Evolutionary conservation across 108 stramenopile species (phyloP), one percentile per base, ranked within the genome.

Genomic region (Pseudonitzschia delicatissima): DNA sequence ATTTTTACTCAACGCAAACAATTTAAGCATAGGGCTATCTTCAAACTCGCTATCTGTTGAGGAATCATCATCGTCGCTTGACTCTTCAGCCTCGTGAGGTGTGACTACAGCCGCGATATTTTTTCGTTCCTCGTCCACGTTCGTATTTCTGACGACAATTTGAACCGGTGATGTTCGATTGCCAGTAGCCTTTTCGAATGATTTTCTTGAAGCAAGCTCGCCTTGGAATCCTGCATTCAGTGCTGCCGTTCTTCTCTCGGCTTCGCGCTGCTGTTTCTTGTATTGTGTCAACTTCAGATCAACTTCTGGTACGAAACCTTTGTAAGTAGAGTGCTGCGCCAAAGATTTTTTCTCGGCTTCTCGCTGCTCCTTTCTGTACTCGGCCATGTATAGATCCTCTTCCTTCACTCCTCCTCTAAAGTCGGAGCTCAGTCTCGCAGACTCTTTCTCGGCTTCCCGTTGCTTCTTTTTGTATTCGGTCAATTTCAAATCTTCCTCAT

Each of bases 351-450:
- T 67, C 39, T 53, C 53, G 13, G 44, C 47, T 31, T 67, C 53
- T 21, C 66, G 33, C 29, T 67, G 53, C 39, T 67, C 25, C 36
- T 39, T 67, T 26, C 40, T 67, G 23, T 57, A 4, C 17, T 53
- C 66, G 0, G 66, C 35, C 18, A 67, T 9, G 20, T 67, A 57
- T 7, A 34, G 26, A 39, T 67, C 66, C 7, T 35, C 39, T 27
- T 67, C 66, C 23, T 55, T 67, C 3, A 67, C 53, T 23, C 66
- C 66, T 6, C 66, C 66, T n/a, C 57, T 33, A 32, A 51, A 55
- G 9, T 18, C 37, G 13, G 53, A 29, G 34, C 57, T 36, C 4
- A 12, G 20, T n/a, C 20, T 33, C 2, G 66, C 52, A 11, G 53
- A 0, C 57, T 53, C 53, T 21, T 37, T 37, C 26, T 50, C 37